phyloP scores from a whole-genome alignment of 108 stramenopile species.

The Phaeodactylum tricornutum region DNA sequence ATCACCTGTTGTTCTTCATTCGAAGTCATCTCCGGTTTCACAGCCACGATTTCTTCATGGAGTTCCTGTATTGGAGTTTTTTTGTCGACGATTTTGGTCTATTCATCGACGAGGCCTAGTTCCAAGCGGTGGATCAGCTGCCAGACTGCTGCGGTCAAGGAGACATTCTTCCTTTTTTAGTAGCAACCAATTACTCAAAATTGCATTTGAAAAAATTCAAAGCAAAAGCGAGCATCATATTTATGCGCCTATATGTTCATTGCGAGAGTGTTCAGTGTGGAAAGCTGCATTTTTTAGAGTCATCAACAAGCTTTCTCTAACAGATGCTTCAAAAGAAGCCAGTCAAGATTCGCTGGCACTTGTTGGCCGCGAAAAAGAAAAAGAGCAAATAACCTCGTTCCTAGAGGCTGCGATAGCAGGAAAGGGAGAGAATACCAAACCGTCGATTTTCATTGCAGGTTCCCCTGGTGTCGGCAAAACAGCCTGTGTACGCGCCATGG shows the following conservation, averaged over 20 bases:
- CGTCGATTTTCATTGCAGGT: slow-evolving; percentile 70
- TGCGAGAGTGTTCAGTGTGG: slow-evolving; percentile 17
- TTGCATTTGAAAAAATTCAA: slow-evolving; percentile 22
- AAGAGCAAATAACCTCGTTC: slow-evolving; percentile 42
- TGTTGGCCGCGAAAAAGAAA: slow-evolving; percentile 59
- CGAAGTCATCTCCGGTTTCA: background rate
- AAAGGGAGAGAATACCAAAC: slow-evolving; percentile 3
- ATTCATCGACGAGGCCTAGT: slow-evolving; percentile 51
- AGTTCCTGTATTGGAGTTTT: slow-evolving; percentile 42
- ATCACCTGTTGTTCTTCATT: slow-evolving; percentile 28
- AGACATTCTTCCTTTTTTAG: slow-evolving; percentile 28
- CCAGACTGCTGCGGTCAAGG: slow-evolving; percentile 24
- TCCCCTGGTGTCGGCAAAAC: slow-evolving; percentile 80
- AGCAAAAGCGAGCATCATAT: background rate
- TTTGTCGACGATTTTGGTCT: slow-evolving; percentile 69
- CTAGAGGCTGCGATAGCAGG: slow-evolving; percentile 47
- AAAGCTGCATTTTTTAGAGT: slow-evolving; percentile 38
- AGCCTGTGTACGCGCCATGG: slow-evolving; percentile 56
- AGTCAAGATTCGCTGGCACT: slow-evolving; percentile 32
- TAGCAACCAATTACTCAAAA: slow-evolving; percentile 17
- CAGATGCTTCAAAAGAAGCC: slow-evolving; percentile 60
- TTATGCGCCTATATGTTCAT: background rate
- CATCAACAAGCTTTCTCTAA: slow-evolving; percentile 52
- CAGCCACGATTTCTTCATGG: slow-evolving; percentile 11
- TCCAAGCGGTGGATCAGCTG: slow-evolving; percentile 51